Evolutionary conservation across 345 rosid genomes (phyloP).

Genomic region (Eucalyptus brandiana): DNA sequence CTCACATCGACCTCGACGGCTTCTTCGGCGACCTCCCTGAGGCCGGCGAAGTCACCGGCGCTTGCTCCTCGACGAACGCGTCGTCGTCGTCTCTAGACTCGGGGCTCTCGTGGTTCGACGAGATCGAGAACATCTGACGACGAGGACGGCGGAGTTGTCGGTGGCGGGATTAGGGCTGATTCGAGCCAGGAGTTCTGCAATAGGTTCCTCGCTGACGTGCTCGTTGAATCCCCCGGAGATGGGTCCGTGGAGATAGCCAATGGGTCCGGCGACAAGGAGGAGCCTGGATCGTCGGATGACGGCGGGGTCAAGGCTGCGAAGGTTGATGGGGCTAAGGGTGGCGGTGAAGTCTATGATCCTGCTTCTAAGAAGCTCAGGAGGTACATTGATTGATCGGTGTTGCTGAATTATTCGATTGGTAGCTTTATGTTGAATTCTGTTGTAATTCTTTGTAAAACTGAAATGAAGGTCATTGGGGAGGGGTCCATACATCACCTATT

Average conservation of each 20-base stretch:
- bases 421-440: background rate
- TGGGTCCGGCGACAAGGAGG: constrained; percentile 24
- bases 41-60: background rate
- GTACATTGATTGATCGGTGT: constrained; percentile 9
- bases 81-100: constrained; percentile 4
- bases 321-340: background rate
- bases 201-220: constrained; percentile 26
- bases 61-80: background rate
- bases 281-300: background rate
- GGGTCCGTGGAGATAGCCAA: background rate
- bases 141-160: background rate
- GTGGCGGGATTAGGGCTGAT: constrained; percentile 5
- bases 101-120: constrained; percentile 15
- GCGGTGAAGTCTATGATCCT: constrained; percentile 33
- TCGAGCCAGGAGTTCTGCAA: constrained; percentile 1
- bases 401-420: background rate
- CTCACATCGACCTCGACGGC: constrained; percentile 12
- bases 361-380: constrained; percentile 44
- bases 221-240: constrained; percentile 25
- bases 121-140: constrained; percentile 31
- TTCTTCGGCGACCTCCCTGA: background rate
- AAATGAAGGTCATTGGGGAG: no score
- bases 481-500: no score
- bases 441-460: no score
- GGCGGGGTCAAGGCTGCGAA: background rate